Evolutionary conservation across 2,329 filamentous ascomycete genomes (phyloP), one percentile per base, ranked within the genome.

Genomic region (Aspergillus nomiae): DNA sequence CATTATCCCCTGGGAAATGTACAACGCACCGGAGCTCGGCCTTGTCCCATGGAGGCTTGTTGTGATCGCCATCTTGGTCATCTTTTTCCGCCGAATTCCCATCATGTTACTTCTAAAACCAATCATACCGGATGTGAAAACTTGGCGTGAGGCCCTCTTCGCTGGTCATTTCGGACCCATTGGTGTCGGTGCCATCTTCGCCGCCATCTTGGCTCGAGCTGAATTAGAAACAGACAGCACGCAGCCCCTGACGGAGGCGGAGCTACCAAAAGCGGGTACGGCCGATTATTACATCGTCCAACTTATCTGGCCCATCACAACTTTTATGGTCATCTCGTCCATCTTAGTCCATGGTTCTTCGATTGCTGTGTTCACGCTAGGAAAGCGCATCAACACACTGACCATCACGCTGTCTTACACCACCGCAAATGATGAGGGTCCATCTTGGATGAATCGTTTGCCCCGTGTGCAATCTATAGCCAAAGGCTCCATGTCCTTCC

Each of bases 331-430:
- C 64, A 92, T 99, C 59, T 86, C 91, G 4, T 99, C 95, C 14
- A 99, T 99, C 71, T 80, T 98, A 43, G 92, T 99, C 1, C 95
- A 99, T 73, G 95, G 95, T 26, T 98, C 95, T n/a, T 98, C 95
- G 0, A 91, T 99, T 70, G 95, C 95, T 6, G 95, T 99, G 10
- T 99, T 99, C 72, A 98, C 95, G 0, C 87, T 99, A 1, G 95
- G 95, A 71, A 99, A 98, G 79, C 94, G 92, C 65, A 99, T 99
- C 86, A 98, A 98, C 80, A 98, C 95, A 0, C 81, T 99, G 69
- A 94, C 92, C 1, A 84, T 99, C 64, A 97, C 95, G 60, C 92
- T 99, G 87, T 97, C 95, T 0, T 99, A 98, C 81, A 99, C 95
- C 0, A 88, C 90, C 65, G 93, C 90, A 21, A 91, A 91, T 57